Conservation (phyloP, 2,329 filamentous ascomycete species). For the Ceratocystis papillata region DNA sequence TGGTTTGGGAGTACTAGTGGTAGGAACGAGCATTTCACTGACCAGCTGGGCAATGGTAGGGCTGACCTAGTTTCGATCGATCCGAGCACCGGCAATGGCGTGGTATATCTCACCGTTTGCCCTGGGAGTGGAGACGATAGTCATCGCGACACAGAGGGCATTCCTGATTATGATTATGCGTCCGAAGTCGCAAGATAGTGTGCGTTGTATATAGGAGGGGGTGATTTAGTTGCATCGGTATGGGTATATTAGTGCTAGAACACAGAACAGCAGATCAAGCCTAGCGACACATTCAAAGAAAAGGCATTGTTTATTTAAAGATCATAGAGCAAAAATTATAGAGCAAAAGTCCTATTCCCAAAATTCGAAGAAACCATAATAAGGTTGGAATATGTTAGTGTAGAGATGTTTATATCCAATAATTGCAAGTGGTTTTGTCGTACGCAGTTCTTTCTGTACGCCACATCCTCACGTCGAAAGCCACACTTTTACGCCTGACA, state of each 20-base stretch:
- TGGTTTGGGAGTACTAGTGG: slow-evolving; percentile 25
- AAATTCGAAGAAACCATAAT: neutral
- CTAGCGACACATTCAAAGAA: neutral
- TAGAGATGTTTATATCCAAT: too few relatives aligned
- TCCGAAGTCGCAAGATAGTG: slow-evolving; percentile 8
- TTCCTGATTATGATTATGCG: slow-evolving; percentile 19
- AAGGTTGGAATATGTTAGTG: too few relatives aligned
- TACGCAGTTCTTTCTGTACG: neutral
- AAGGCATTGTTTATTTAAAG: too few relatives aligned
- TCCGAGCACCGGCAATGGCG: slow-evolving; percentile 14
- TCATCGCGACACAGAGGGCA: slow-evolving; percentile 1
- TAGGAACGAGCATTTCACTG: slow-evolving; percentile 26
- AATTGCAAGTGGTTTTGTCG: too few relatives aligned
- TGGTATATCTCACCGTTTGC: slow-evolving; percentile 13
- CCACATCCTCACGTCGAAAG: neutral
- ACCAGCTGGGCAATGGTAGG: slow-evolving; percentile 29
- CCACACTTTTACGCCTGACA: slow-evolving; percentile 18
- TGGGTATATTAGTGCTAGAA: neutral
- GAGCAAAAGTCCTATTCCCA: neutral
- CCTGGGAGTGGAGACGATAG: slow-evolving; percentile 16
- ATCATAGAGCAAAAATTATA: neutral
- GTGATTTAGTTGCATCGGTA: neutral
- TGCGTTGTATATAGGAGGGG: neutral
- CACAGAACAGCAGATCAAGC: slow-evolving; percentile 11
- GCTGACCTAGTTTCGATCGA: slow-evolving; percentile 27